These are phyloP conservation scores for Chrysophaeum taylorii DNA, from an alignment of 352 stramenopile species.

Conservation along the genomic window DNA sequence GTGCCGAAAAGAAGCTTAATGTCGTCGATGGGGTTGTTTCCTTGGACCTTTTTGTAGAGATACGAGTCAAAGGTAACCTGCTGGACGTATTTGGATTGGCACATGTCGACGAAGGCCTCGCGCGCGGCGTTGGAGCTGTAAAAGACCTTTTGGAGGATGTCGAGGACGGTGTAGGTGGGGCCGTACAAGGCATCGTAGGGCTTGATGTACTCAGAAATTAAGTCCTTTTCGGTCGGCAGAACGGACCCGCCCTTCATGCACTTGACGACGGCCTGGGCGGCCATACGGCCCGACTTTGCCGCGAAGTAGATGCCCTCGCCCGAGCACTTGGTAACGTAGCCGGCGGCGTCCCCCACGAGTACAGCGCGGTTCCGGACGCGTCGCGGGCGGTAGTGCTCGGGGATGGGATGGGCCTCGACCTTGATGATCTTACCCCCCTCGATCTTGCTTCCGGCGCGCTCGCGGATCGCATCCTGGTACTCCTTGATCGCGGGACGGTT, in stretches of 20 bases:
- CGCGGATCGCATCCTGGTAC: slow-evolving; percentile 73
- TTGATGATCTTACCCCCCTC: slow-evolving; percentile 74
- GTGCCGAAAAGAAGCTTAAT: slow-evolving; percentile 69
- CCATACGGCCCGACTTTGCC: slow-evolving; percentile 70
- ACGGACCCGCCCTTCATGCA: slow-evolving; percentile 51
- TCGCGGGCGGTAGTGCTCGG: slow-evolving; percentile 64
- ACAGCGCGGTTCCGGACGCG: slow-evolving; percentile 61
- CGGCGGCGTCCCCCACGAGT: slow-evolving; percentile 66
- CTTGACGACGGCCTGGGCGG: slow-evolving; percentile 59
- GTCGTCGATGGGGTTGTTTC: slow-evolving; percentile 70
- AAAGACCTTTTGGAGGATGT: slow-evolving; percentile 73
- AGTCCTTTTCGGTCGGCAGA: slow-evolving; percentile 59
- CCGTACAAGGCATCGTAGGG: slow-evolving; percentile 68
- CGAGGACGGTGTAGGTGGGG: slow-evolving; percentile 69
- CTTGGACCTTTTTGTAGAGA: slow-evolving; percentile 72
- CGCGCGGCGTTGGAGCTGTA: slow-evolving; percentile 70
- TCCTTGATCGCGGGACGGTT: slow-evolving; percentile 73
- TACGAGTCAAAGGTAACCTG: slow-evolving; percentile 76
- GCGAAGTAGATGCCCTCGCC: slow-evolving; percentile 78
- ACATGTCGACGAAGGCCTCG: slow-evolving; percentile 73
- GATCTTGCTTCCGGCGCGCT: slow-evolving; percentile 68
- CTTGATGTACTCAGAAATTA: slow-evolving; percentile 65
- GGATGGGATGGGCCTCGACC: slow-evolving; percentile 73
- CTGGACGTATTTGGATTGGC: slow-evolving; percentile 71
- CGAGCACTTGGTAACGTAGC: slow-evolving; percentile 79